phyloP scores from a whole-genome alignment of 192 early-diverging fungal species.

The Gryganskiella cystojenkinii region DNA sequence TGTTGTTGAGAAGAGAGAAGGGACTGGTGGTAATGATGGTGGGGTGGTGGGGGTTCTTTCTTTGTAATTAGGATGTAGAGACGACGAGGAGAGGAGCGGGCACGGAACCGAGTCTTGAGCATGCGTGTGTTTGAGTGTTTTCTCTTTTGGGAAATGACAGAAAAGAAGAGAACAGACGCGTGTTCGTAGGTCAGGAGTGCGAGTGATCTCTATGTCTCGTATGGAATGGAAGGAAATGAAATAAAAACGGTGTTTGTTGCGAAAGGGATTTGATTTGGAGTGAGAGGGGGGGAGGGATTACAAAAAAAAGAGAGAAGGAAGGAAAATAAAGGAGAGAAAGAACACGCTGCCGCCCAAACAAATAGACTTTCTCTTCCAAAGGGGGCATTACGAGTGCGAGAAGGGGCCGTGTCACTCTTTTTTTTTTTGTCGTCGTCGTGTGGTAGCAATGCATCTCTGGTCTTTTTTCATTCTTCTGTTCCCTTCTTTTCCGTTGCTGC shows the following conservation, averaged over 20 bases:
- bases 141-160: not conserved
- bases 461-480: no score
- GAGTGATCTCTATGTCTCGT: no score
- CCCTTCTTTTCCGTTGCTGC: not conserved
- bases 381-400: no score
- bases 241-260: no score
- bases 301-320: not conserved
- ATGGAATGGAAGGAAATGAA: no score
- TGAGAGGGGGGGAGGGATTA: not conserved
- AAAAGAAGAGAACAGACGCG: not conserved
- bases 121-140: slow-evolving; percentile 22
- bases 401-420: not conserved
- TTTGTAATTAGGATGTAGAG: no score
- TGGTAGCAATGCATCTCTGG: no score
- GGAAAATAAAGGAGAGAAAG: not conserved
- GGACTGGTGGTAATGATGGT: no score
- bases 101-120: slow-evolving; percentile 33
- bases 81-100: slow-evolving; percentile 2
- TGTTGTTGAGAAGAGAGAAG: no score
- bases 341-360: not conserved
- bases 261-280: no score
- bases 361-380: no score
- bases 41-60: no score
- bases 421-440: not conserved
- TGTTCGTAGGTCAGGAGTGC: slow-evolving; percentile 1